A percentile compares a stretch with the other conserved stretches of the same genome.
These are phyloP conservation scores for Colletotrichum tanaceti DNA, from an alignment of 2,329 filamentous ascomycete genomes.

Conservation along the genomic window DNA sequence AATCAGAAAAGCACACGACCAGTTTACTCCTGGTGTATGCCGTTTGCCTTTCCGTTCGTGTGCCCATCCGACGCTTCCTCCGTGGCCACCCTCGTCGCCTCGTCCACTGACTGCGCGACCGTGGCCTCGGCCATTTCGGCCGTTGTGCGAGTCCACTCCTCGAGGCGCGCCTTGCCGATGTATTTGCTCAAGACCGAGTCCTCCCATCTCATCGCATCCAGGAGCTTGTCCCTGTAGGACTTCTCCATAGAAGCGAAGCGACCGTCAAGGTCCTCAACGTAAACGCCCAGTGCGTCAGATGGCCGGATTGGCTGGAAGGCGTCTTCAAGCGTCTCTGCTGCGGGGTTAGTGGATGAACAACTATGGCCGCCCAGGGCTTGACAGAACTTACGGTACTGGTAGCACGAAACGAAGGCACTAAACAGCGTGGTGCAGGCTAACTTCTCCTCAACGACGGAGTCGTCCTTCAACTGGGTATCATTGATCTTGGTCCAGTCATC, in stretches of 20 bases:
- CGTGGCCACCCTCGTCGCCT: constrained; percentile 39
- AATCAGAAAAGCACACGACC: neutral
- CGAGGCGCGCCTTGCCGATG: constrained; percentile 75
- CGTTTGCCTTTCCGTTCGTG: constrained; percentile 39
- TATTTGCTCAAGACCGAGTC: constrained; percentile 73
- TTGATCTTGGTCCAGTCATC: constrained; percentile 89
- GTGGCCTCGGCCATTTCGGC: constrained; percentile 53
- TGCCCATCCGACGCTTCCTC: constrained; percentile 22
- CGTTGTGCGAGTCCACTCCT: constrained; percentile 69
- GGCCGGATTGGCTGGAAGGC: constrained; percentile 62
- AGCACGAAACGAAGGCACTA: constrained; percentile 72
- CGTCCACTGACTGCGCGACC: constrained; percentile 50
- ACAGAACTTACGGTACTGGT: constrained; percentile 65
- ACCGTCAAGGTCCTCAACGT: constrained; percentile 70
- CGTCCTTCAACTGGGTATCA: constrained; percentile 79
- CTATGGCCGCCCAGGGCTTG: constrained; percentile 39
- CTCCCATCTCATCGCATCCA: constrained; percentile 79
- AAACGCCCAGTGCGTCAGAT: constrained; percentile 68
- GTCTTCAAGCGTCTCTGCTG: constrained; percentile 55
- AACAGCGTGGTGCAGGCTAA: constrained; percentile 76
- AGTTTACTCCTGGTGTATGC: constrained; percentile 21
- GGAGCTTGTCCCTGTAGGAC: constrained; percentile 73
- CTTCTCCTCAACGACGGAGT: constrained; percentile 72
- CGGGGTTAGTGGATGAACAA: constrained; percentile 45
- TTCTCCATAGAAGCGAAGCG: constrained; percentile 71